Evolutionary conservation across 1,284 basidiomycete genomes (phyloP).

Genomic region (Boletus albobrunnescens): DNA sequence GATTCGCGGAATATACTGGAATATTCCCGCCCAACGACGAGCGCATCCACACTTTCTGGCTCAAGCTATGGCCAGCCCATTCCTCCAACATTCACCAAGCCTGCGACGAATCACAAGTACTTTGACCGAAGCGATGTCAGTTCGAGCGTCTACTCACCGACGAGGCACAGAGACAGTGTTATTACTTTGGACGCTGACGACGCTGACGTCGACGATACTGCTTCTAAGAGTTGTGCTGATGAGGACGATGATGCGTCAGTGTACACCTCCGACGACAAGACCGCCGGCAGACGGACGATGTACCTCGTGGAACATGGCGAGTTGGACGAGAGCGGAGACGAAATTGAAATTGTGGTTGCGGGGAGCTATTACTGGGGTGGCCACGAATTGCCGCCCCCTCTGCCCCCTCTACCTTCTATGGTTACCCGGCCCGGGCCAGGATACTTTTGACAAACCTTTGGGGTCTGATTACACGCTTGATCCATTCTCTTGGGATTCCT

Average conservation of each 20-base stretch:
- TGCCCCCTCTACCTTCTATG: constrained; percentile 18
- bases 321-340: constrained; percentile 23
- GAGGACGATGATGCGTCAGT: constrained; percentile 30
- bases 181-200: constrained; percentile 23
- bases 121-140: constrained; percentile 17
- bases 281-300: constrained; percentile 35
- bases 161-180: constrained; percentile 14
- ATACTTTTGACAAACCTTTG: constrained; percentile 22
- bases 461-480: neutral
- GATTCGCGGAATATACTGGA: constrained; percentile 9
- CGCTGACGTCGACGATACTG: constrained; percentile 20
- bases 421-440: constrained; percentile 21
- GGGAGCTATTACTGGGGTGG: constrained; percentile 22
- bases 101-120: constrained; percentile 1
- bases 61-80: constrained; percentile 19
- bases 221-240: constrained; percentile 12
- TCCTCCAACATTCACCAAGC: constrained; percentile 6
- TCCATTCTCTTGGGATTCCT: constrained; percentile 8
- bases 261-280: constrained; percentile 33
- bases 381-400: constrained; percentile 16
- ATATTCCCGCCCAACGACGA: constrained; percentile 21
- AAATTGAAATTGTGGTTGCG: constrained; percentile 18
- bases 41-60: constrained; percentile 21
- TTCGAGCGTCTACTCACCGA: constrained; percentile 19
- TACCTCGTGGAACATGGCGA: constrained; percentile 31